Evolutionary conservation across 345 rosid species (phyloP), one percentile per base, ranked within the genome.

Genomic region (Litchi chinensis): DNA sequence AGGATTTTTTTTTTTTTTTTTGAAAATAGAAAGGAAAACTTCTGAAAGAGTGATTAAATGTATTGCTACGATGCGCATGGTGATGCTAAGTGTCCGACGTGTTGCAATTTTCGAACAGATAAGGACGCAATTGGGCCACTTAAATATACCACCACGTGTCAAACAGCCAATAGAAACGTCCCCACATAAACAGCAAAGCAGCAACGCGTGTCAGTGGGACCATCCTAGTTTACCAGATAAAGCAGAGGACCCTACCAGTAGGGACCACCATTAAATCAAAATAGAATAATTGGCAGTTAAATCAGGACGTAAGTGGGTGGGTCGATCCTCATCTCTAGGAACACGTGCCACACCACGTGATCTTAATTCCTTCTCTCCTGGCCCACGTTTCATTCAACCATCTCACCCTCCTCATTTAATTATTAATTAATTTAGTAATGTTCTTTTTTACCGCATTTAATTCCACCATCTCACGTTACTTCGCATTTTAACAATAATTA

Each of bases 271-370:
- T 8, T 60, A 18, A 12, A n/a, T 13, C 10, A 8, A 10, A 26
- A 8, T 11, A 64, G 28, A 44, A 46, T 32, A 32, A 32, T 26
- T 18, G 12, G n/a, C 28, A 32, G 16, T 37, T 32, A 65, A 37
- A 66, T 50, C 22, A 21, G 18, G 66, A 3, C 1, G 65, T 21
- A 10, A 26, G 26, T 76, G 12, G 26, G 65, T 60, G 12, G 19
- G 19, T 76, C 56, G 73, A 54, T 56, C 57, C 67, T 9, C 11
- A 67, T 13, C 65, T 28, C 66, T 16, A 2, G 66, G 43, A 60
- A 64, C 64, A 68, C 65, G 81, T 79, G 81, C 81, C 77, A 0
- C 10, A 10, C 16, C 77, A 79, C 72, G 76, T 78, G 76, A 71
- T 32, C 4, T 0, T 16, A 46, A 6, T 26, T 2, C 5, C 10